A percentile compares a stretch with the other conserved stretches of the same genome.
Conservation (phyloP, 495 filamentous ascomycete species). For the Poronia punctata region DNA sequence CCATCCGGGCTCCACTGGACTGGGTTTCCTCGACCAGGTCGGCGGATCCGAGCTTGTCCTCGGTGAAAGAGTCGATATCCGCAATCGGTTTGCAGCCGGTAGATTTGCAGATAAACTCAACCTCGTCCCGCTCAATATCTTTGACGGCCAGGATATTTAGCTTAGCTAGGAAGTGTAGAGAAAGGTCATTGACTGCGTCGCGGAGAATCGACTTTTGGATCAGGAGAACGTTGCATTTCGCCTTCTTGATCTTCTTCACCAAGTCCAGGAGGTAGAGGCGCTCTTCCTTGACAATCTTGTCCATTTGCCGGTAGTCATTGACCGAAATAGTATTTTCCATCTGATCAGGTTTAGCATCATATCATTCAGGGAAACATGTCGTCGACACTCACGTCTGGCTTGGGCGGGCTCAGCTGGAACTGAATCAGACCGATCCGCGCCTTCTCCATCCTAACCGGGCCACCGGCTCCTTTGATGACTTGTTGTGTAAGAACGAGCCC, state of each 20-base stretch:
- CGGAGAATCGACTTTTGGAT: constrained; percentile 98
- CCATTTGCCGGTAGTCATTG: constrained; percentile 99
- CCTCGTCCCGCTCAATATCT: constrained; percentile 96
- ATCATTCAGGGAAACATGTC: background rate
- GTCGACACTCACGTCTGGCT: constrained; percentile 71
- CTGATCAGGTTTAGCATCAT: constrained; percentile 30
- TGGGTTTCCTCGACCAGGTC: constrained; percentile 92
- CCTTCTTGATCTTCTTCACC: constrained; percentile 99
- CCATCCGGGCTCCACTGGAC: constrained; percentile 76
- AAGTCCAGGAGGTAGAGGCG: constrained; percentile 95
- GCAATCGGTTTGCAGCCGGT: constrained; percentile 98
- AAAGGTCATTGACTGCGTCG: constrained; percentile 95
- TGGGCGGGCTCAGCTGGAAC: constrained; percentile 95
- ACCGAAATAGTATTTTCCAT: constrained; percentile 99
- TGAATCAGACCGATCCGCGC: constrained; percentile 94
- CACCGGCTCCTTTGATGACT: constrained; percentile 88
- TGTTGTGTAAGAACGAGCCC: constrained; percentile 88
- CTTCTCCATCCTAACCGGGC: constrained; percentile 92
- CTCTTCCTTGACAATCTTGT: constrained; percentile 99
- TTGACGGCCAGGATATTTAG: constrained; percentile 92
- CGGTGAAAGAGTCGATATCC: constrained; percentile 96
- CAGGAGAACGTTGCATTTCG: constrained; percentile 96
- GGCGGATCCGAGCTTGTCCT: constrained; percentile 96
- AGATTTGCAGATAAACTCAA: constrained; percentile 97
- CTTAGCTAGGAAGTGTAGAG: constrained; percentile 93